These are phyloP conservation scores for Retiboletus fuscus DNA, from an alignment of 1,284 basidiomycete species.

Conservation along the genomic window DNA sequence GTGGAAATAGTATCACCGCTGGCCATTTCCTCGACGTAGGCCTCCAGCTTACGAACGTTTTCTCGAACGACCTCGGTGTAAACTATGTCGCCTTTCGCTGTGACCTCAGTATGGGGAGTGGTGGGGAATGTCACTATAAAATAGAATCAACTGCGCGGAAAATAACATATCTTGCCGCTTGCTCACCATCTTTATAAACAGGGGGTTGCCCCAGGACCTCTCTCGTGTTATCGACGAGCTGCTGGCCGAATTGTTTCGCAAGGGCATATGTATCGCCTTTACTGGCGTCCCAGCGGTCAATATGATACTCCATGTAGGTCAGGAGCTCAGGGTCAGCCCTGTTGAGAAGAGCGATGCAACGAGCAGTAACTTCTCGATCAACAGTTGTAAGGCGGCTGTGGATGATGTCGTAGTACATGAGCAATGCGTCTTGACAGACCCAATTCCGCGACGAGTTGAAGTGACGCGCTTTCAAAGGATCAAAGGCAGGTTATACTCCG, in stretches of 20 bases:
- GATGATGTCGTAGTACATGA: conserved; percentile 98
- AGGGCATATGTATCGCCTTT: conserved; percentile 93
- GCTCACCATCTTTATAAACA: conserved; percentile 91
- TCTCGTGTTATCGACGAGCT: conserved; percentile 93
- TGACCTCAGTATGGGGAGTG: conserved; percentile 94
- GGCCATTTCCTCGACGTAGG: conserved; percentile 99
- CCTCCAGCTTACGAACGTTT: conserved; percentile 96
- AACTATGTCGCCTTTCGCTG: conserved; percentile 92
- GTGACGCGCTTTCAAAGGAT: conserved; percentile 94
- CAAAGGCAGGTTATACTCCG: conserved; percentile 94
- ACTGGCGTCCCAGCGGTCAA: conserved; percentile 84
- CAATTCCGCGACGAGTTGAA: conserved; percentile 99
- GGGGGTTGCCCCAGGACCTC: conserved; percentile 88
- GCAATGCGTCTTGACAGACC: conserved; percentile 94
- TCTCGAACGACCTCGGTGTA: conserved; percentile 95
- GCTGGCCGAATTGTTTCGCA: conserved; percentile 96
- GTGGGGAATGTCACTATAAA: conserved; percentile 94
- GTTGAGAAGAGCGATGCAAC: conserved; percentile 97
- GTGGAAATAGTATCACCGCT: conserved; percentile 88
- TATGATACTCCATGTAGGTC: conserved; percentile 95
- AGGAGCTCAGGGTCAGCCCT: conserved; percentile 92
- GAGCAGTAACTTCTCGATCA: conserved; percentile 93
- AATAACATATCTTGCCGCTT: background rate
- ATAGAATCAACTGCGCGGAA: background rate
- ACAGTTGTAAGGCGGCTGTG: conserved; percentile 94